Evolutionary conservation across 352 stramenopile genomes (phyloP).

Genomic region (Globisporangium paroecandrum): DNA sequence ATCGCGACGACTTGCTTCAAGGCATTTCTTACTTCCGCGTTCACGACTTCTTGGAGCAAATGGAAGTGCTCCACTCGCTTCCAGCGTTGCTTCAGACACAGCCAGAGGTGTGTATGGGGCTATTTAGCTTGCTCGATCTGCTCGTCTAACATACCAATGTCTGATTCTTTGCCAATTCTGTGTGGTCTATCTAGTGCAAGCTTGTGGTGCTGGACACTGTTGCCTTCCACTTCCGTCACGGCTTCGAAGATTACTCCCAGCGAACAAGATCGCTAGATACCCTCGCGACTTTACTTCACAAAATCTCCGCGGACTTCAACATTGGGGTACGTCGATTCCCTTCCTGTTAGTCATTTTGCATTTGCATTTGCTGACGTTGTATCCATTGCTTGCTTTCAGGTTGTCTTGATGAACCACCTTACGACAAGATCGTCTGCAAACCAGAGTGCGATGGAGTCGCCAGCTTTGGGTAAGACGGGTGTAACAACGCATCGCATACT

Average conservation of each 20-base stretch:
- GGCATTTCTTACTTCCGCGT: conserved; percentile 75
- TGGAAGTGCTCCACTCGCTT: conserved; percentile 82
- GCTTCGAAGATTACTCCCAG: conserved; percentile 69
- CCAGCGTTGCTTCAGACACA: conserved; percentile 41
- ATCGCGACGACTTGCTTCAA: conserved; percentile 77
- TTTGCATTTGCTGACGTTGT: neutral
- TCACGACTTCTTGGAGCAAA: conserved; percentile 88
- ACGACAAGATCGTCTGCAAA: conserved; percentile 43
- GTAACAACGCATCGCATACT: neutral
- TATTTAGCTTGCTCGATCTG: neutral
- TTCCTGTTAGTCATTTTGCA: neutral
- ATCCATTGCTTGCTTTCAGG: conserved; percentile 19
- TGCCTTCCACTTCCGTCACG: conserved; percentile 93
- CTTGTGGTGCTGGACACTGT: conserved; percentile 92
- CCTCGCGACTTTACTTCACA: conserved; percentile 68
- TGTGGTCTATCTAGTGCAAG: conserved; percentile 46
- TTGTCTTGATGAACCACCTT: conserved; percentile 70
- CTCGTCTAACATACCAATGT: neutral
- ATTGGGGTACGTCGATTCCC: conserved; percentile 32
- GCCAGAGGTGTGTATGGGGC: conserved; percentile 33
- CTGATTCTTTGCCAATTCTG: neutral
- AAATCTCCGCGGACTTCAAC: conserved; percentile 50
- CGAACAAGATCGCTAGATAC: conserved; percentile 65
- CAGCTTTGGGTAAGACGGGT: conserved; percentile 23
- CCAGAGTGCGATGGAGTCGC: conserved; percentile 19